Evolutionary conservation across 257 asterid species (phyloP), one percentile per base, ranked within the genome.

Genomic region (Solanum phureja): DNA sequence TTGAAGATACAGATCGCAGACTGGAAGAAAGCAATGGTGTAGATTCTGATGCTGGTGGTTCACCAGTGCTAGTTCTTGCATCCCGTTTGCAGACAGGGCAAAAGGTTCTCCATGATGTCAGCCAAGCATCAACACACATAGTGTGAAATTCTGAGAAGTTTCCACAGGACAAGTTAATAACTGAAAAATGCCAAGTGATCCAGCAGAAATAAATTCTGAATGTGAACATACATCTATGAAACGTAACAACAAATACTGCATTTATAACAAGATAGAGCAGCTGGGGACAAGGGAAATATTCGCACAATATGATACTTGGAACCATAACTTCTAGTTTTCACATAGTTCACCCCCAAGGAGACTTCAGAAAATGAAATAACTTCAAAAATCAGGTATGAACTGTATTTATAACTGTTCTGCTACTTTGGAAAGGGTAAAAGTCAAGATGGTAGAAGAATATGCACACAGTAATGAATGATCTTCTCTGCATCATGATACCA

Each of bases 21-120:
- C 83, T 88, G 34, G 94, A 88, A 27, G 92, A 92, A 74, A 93
- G 94, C 91, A 96, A 89, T n/a, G 99, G 98, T 42, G 99, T 96
- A 23, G 97, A 93, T 89, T 94, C 99, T 24, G 96, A 91, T 69
- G 98, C 94, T 49, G 97, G 95, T 69, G 92, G 95, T n/a, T 91
- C 94, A 9, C 93, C 94, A 1, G 89, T 89, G 84, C 83, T 88
- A 6, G 95, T 91, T 90, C 96, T 93, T n/a, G 96, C 98, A 87
- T 96, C 99, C 13, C 94, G 97, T 87, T 95, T 96, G 94, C 99
- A 96, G 21, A 96, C 95, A 2, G 99, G 98, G 83, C 99, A 96
- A 89, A 94, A 96, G 23, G 99, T 94, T 93, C 99, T 94, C 98
- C 99, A 94, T 33, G 97, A 92, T 42, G 97, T 96, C 60, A 95